phyloP scores from a whole-genome alignment of 1,284 basidiomycete species.

The Phlebopus sp. region DNA sequence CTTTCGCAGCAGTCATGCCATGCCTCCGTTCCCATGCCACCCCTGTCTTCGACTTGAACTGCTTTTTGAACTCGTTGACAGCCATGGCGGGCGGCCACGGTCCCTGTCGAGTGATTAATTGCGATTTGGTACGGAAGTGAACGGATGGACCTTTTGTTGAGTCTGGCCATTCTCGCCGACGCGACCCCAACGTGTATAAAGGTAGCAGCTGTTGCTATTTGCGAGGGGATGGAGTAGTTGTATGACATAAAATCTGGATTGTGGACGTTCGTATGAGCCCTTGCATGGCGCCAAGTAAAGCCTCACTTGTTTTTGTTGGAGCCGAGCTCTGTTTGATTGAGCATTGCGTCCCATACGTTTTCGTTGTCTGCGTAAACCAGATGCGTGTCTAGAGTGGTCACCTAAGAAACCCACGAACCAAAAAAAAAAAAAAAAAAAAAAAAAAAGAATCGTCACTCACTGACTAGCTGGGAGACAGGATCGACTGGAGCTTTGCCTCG shows the following conservation, averaged over 20 bases:
- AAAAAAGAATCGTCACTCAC: no score
- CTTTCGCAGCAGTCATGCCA: slow-evolving; percentile 54
- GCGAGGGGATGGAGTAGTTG: slow-evolving; percentile 56
- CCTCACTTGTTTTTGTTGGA: slow-evolving; percentile 62
- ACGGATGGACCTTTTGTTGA: slow-evolving; percentile 44
- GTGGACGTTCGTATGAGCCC: background rate
- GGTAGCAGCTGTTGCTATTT: slow-evolving; percentile 34
- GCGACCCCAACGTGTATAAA: slow-evolving; percentile 62
- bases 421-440: no score
- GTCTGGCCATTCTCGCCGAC: slow-evolving; percentile 55
- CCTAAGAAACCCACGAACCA: background rate
- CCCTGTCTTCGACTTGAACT: slow-evolving; percentile 56
- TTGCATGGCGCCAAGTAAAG: background rate
- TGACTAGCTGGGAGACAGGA: slow-evolving; percentile 43
- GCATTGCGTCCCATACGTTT: slow-evolving; percentile 63
- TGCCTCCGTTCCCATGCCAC: slow-evolving; percentile 51
- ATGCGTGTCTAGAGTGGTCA: slow-evolving; percentile 44
- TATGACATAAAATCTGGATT: slow-evolving; percentile 57
- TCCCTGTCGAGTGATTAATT: slow-evolving; percentile 25
- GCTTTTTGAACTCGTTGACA: slow-evolving; percentile 55
- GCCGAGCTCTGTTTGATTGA: slow-evolving; percentile 64
- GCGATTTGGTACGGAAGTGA: background rate
- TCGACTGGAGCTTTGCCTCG: slow-evolving; percentile 63
- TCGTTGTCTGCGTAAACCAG: slow-evolving; percentile 50
- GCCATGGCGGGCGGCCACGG: slow-evolving; percentile 36